phyloP scores from a whole-genome alignment of 805 yeast genomes.

The Kurtzmaniella cleridarum region DNA sequence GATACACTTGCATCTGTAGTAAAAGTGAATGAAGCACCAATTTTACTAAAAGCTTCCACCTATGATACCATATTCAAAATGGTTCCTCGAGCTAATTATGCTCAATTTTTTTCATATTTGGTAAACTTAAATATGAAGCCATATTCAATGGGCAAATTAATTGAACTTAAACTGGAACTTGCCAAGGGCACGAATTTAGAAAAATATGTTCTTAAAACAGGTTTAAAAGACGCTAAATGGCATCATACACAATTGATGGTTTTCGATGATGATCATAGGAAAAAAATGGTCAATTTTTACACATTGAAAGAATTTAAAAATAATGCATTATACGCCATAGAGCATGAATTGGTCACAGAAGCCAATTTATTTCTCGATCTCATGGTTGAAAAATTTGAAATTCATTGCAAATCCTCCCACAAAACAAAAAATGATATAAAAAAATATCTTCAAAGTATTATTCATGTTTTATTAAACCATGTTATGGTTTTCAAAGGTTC shows the following conservation, averaged over 20 bases:
- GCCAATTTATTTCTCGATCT: constrained; percentile 31
- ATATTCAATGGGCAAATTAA: constrained; percentile 8
- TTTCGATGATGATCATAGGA: constrained; percentile 12
- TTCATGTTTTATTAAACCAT: constrained; percentile 24
- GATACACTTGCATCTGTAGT: constrained; percentile 18
- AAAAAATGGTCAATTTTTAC: constrained; percentile 28
- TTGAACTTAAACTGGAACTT: constrained; percentile 17
- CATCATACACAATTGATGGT: constrained; percentile 22
- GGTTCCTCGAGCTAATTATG: constrained; percentile 12
- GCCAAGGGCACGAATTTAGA: constrained; percentile 26
- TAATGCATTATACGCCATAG: constrained; percentile 18
- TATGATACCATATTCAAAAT: constrained; percentile 14
- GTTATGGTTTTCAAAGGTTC: constrained; percentile 35
- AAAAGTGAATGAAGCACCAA: constrained; percentile 16
- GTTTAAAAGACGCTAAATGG: constrained; percentile 31
- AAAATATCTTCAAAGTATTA: constrained; percentile 20
- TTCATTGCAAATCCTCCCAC: constrained; percentile 10
- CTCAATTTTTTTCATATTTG: constrained; percentile 23
- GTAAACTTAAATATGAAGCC: constrained; percentile 30
- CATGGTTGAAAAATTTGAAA: constrained; percentile 33
- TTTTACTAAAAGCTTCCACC: constrained; percentile 12
- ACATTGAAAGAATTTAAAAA: constrained; percentile 19
- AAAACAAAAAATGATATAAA: neutral
- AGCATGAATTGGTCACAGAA: constrained; percentile 22
- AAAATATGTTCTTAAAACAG: constrained; percentile 30